Conservation (phyloP, 2,329 filamentous ascomycete species). For the Claviceps quebecensis region DNA sequence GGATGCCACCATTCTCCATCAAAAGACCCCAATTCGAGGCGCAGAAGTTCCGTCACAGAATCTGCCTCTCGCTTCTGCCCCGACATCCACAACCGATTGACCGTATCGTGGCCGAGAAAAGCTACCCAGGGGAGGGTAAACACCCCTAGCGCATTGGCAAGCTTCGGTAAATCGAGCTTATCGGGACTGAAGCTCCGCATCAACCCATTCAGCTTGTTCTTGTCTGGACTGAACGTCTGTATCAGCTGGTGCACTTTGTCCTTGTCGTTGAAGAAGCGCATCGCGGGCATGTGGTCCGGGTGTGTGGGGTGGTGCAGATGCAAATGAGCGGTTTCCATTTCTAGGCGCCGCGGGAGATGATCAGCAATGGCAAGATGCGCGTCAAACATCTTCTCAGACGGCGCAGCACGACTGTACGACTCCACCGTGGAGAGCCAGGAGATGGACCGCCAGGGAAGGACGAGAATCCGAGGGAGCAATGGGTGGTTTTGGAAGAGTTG, state of each 20-base stretch:
- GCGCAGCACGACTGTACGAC: conserved; percentile 28
- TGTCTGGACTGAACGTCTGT: conserved; percentile 12
- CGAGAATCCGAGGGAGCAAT: conserved; percentile 23
- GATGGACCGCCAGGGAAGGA: conserved; percentile 30
- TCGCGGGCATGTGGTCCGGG: conserved; percentile 32
- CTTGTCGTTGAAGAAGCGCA: conserved; percentile 29
- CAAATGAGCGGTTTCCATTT: conserved; percentile 38
- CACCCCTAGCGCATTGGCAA: conserved; percentile 17
- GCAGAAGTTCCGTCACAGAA: conserved; percentile 23
- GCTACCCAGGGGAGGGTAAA: conserved; percentile 22
- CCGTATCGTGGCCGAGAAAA: conserved; percentile 32
- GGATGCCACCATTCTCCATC: too few species aligned
- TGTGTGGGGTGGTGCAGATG: conserved; percentile 39
- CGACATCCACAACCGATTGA: conserved; percentile 27
- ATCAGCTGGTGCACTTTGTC: conserved; percentile 17
- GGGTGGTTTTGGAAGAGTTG: conserved; percentile 23
- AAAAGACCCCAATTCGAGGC: conserved; percentile 19
- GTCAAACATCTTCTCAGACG: conserved; percentile 36
- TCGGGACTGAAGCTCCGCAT: conserved; percentile 13
- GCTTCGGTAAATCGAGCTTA: conserved; percentile 9
- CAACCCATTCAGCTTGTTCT: conserved; percentile 15
- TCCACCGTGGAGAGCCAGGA: conserved; percentile 40
- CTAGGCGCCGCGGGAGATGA: conserved; percentile 21
- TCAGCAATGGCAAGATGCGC: conserved; percentile 34
- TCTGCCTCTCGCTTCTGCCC: conserved; percentile 28